These are phyloP conservation scores for Phaeosphaeria sp. DNA, from an alignment of 2,329 filamentous ascomycete species.

Conservation along the genomic window DNA sequence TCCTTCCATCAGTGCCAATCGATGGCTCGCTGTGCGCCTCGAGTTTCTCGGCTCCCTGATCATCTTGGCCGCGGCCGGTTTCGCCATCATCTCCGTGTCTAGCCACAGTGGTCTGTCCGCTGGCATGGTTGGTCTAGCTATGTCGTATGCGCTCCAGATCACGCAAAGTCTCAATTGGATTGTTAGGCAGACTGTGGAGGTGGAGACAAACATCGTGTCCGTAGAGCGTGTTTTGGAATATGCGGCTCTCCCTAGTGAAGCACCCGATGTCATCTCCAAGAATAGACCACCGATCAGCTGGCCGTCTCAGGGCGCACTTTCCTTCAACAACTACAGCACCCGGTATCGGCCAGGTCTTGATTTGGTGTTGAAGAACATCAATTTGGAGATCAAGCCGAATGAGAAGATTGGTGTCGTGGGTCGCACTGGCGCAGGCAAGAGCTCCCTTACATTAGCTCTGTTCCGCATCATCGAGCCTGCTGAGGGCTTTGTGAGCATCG, in stretches of 20 bases:
- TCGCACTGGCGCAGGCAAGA: conserved; percentile 94
- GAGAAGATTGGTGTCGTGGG: conserved; percentile 99
- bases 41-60: conserved; percentile 96
- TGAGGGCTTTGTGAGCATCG: conserved; percentile 85
- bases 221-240: conserved; percentile 98
- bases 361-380: conserved; percentile 91
- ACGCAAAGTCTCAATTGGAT: conserved; percentile 99
- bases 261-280: conserved; percentile 89
- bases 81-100: conserved; percentile 81
- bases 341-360: conserved; percentile 90
- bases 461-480: conserved; percentile 95
- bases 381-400: conserved; percentile 88
- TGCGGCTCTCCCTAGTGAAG: conserved; percentile 87
- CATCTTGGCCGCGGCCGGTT: conserved; percentile 83
- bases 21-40: conserved; percentile 93
- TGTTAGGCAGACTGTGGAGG: conserved; percentile 95
- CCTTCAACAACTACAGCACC: conserved; percentile 93
- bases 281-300: conserved; percentile 87
- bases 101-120: conserved; percentile 67
- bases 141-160: conserved; percentile 98
- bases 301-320: conserved; percentile 86
- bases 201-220: conserved; percentile 99
- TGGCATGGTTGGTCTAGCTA: conserved; percentile 86
- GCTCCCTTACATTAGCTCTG: conserved; percentile 86
- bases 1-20: conserved; percentile 86